These are phyloP conservation scores for Camelina neglecta DNA, from an alignment of 345 rosid genomes.

Conservation along the genomic window DNA sequence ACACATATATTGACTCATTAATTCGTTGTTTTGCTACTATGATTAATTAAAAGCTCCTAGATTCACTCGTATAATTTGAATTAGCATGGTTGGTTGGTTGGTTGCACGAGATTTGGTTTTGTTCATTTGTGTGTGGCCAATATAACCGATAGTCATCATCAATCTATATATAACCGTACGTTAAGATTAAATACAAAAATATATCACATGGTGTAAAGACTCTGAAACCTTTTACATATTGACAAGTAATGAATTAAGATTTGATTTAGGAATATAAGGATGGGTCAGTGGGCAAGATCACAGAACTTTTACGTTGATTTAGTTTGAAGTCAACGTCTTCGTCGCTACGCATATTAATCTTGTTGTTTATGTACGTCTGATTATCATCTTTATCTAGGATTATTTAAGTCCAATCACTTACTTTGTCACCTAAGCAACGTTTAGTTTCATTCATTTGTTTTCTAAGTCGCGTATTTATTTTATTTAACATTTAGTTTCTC, in stretches of 20 bases:
- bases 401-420: constrained; percentile 11
- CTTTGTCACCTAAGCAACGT: constrained; percentile 30
- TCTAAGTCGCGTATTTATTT: not conserved
- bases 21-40: not conserved
- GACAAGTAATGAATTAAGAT: not conserved
- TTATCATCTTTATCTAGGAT: constrained; percentile 11
- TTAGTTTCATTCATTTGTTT: constrained; percentile 5
- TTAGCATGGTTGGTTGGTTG: too few relatives aligned
- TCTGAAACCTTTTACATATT: constrained; percentile 1
- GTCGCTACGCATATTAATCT: constrained; percentile 26
- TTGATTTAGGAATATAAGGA: constrained; percentile 19
- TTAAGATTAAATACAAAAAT: not conserved
- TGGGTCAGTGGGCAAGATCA: constrained; percentile 3
- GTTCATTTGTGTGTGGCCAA: not conserved
- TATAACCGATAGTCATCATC: not conserved
- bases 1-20: not conserved
- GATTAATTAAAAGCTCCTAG: not conserved
- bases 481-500: not conserved
- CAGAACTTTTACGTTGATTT: not conserved
- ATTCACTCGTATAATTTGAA: not conserved
- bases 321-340: constrained; percentile 33
- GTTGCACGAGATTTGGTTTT: not conserved
- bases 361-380: constrained; percentile 13
- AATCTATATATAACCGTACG: not conserved
- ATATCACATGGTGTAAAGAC: not conserved